A percentile compares a stretch with the other conserved stretches of the same genome.
Conservation (phyloP, 306 rosid genomes). For the Crotalaria pallida region DNA sequence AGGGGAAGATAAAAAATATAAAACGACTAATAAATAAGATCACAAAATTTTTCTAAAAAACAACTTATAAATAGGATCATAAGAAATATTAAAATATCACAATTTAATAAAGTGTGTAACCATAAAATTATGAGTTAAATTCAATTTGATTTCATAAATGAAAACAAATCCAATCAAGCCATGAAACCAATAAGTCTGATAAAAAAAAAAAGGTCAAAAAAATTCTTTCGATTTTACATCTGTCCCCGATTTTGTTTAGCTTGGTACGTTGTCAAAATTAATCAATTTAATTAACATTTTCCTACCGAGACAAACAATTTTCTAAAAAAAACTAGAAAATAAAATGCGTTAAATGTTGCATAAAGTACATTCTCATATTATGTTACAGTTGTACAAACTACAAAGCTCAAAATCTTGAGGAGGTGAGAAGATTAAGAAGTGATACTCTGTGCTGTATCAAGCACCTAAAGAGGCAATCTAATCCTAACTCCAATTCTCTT, state of each 20-base stretch:
- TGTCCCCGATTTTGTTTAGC: not conserved
- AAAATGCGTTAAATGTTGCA: not conserved
- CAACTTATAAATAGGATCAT: too few relatives aligned
- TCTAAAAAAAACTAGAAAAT: not conserved
- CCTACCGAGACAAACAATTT: not conserved
- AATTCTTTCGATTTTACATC: too few relatives aligned
- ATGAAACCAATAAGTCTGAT: too few relatives aligned
- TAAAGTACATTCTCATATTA: not conserved
- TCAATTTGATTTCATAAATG: too few relatives aligned
- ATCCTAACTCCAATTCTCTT: slow-evolving; percentile 22
- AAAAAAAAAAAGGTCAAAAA: too few relatives aligned
- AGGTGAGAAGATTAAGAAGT: slow-evolving; percentile 36
- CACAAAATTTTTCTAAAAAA: too few relatives aligned
- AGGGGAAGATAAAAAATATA: too few relatives aligned
- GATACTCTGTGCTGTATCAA: slow-evolving; percentile 39
- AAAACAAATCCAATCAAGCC: too few relatives aligned
- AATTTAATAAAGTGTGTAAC: too few relatives aligned
- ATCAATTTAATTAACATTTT: not conserved
- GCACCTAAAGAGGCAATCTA: slow-evolving; percentile 37
- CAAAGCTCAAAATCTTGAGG: not conserved
- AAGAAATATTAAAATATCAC: too few relatives aligned
- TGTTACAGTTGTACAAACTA: not conserved
- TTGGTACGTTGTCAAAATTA: not conserved
- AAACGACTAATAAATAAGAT: too few relatives aligned
- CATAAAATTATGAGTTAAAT: too few relatives aligned